phyloP scores from a whole-genome alignment of 1,284 basidiomycete genomes.

The Puccinia triticina region DNA sequence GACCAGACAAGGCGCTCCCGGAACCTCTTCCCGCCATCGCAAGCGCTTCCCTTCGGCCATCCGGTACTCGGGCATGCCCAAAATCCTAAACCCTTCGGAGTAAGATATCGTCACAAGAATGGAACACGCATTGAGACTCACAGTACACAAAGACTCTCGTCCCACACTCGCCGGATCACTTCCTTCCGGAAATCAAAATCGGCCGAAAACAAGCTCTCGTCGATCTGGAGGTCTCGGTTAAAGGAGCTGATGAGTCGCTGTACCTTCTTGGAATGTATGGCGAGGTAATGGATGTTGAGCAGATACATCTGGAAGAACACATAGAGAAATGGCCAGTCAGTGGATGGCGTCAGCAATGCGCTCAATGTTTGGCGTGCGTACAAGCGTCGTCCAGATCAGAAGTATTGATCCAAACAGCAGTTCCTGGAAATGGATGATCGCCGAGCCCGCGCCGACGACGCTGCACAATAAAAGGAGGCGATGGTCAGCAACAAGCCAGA shows the following conservation, averaged over 20 bases:
- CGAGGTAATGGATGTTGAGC: slow-evolving; percentile 57
- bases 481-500: neutral
- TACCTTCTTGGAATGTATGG: slow-evolving; percentile 54
- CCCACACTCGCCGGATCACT: slow-evolving; percentile 75
- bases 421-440: slow-evolving; percentile 24
- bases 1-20: slow-evolving; percentile 69
- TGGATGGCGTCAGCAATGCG: neutral
- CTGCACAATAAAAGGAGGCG: neutral
- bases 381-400: slow-evolving; percentile 7
- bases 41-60: slow-evolving; percentile 15
- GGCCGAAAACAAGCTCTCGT: slow-evolving; percentile 79
- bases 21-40: slow-evolving; percentile 32
- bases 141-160: slow-evolving; percentile 74
- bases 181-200: slow-evolving; percentile 71
- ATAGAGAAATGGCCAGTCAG: too few species aligned
- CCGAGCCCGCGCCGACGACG: neutral
- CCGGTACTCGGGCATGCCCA: slow-evolving; percentile 61
- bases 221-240: slow-evolving; percentile 73
- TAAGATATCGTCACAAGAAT: slow-evolving; percentile 69
- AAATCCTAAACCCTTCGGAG: slow-evolving; percentile 62
- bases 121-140: slow-evolving; percentile 58
- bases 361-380: neutral
- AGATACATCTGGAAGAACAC: slow-evolving; percentile 54
- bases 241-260: slow-evolving; percentile 63
- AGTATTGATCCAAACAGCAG: slow-evolving; percentile 3